Percentiles rank a stretch among this genome's conserved stretches.
phyloP scores from a whole-genome alignment of 306 rosid species.

The Cucumis melo region DNA sequence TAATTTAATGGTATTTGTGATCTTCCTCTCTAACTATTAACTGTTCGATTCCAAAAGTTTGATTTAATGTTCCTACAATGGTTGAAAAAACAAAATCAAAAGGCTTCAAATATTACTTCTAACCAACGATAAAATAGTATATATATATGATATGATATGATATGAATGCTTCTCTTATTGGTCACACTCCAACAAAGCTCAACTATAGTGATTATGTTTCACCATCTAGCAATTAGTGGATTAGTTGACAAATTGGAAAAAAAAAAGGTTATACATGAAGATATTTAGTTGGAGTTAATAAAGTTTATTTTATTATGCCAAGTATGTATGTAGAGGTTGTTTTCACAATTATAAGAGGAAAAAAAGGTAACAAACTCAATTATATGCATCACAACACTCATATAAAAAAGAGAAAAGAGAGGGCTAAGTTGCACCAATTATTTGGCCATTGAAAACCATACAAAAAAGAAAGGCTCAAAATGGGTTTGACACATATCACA shows the following conservation, averaged over 20 bases:
- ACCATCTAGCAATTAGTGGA: neutral
- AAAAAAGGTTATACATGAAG: neutral
- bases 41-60: too few relatives aligned
- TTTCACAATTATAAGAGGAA: neutral
- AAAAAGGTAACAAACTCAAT: neutral
- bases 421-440: neutral
- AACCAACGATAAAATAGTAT: too few relatives aligned
- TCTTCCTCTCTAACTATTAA: too few relatives aligned
- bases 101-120: too few relatives aligned
- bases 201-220: neutral
- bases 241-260: neutral
- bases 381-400: neutral
- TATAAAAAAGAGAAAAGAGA: neutral
- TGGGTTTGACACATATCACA: slow-evolving; percentile 8
- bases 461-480: neutral
- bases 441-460: slow-evolving; percentile 2
- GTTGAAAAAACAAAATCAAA: too few relatives aligned
- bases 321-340: neutral
- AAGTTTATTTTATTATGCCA: neutral
- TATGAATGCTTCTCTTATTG: too few relatives aligned
- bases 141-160: too few relatives aligned
- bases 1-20: too few relatives aligned
- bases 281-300: neutral
- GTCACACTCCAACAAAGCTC: too few relatives aligned
- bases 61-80: too few relatives aligned